Base-by-base conservation (phyloP, 495 filamentous ascomycete species). In the Aspergillus steynii region DNA sequence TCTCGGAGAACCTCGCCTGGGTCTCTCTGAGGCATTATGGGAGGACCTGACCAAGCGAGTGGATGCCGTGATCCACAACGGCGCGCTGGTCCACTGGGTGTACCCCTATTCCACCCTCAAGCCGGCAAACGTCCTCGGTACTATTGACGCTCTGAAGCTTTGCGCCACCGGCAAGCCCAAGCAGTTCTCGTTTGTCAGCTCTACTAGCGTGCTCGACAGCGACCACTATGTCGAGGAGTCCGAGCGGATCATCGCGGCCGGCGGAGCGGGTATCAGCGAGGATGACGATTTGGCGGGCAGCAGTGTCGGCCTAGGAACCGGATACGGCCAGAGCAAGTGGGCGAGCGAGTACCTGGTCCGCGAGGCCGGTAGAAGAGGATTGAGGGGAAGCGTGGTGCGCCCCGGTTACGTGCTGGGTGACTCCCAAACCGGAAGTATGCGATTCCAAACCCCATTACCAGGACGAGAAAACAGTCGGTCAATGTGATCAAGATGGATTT, bases 301-400 rank as follows among this genome's bases (percentile, higher is more conserved):
- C 61, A 73, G 82, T 9, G 82, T 77, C 27, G 87, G 87, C 29
- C 82, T 93, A 0, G 79, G 86, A 68, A 96, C 90, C 0, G 95
- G 94, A 6, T 99, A 99, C 67, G 95, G 93, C 7, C 93, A 97
- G 74, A 86, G 82, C 53, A 99, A 99, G 78, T 92, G 90, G 89
- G 87, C 86, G 27, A 77, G 84, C 7, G 93, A 97, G 72, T 88
- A 91, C 65, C 79, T 99, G 14, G 84, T 93, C 52, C 81, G 89
- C 20, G 91, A 90, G 68, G 94, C 94, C 31, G 92, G 93, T 25
- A 79, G 74, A 53, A 77, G 92, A 59, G 95, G 95, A 31, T 80
- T 99, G 10, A 77, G 74, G 14, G 92, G 91, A 28, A 84, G 84
- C 1, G 84, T 97, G 47, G 76, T 99, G 47, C 85, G 95, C 3